Conservation (phyloP, 1,139 yeast species). For the Suhomyces choctaworum region DNA sequence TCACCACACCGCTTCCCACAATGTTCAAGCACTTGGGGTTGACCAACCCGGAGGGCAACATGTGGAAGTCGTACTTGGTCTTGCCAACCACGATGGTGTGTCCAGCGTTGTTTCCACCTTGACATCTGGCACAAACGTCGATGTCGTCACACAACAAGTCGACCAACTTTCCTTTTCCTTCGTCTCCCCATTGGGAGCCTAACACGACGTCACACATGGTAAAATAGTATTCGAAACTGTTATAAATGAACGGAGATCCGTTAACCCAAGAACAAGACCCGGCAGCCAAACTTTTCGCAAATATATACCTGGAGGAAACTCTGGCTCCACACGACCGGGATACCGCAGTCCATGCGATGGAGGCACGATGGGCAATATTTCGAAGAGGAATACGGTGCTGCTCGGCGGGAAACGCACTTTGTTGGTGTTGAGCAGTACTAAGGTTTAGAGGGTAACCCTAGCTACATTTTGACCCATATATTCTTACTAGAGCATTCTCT, state of each 20-base stretch:
- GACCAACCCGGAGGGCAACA: slow-evolving; percentile 96
- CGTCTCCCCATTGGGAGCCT: slow-evolving; percentile 99
- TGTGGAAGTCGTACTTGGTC: slow-evolving; percentile 93
- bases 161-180: slow-evolving; percentile 97
- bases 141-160: slow-evolving; percentile 90
- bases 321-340: slow-evolving; percentile 6
- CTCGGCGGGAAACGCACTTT: too few species aligned
- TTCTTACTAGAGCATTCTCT: too few species aligned
- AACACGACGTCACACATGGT: slow-evolving; percentile 86
- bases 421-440: too few species aligned
- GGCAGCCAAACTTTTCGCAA: background rate
- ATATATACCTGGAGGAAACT: slow-evolving; percentile 3
- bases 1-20: slow-evolving; percentile 95
- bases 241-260: slow-evolving; percentile 18
- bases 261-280: slow-evolving; percentile 10
- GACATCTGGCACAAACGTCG: slow-evolving; percentile 97
- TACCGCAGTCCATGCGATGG: too few species aligned
- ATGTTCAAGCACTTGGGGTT: slow-evolving; percentile 88
- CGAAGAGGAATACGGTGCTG: too few species aligned
- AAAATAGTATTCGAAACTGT: slow-evolving; percentile 3
- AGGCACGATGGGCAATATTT: too few species aligned
- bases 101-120: slow-evolving; percentile 99
- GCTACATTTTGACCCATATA: too few species aligned
- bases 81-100: slow-evolving; percentile 94
- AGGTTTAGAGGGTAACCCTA: too few species aligned